These are phyloP conservation scores for Tricharina praecox DNA, from an alignment of 495 filamentous ascomycete genomes.

Conservation along the genomic window DNA sequence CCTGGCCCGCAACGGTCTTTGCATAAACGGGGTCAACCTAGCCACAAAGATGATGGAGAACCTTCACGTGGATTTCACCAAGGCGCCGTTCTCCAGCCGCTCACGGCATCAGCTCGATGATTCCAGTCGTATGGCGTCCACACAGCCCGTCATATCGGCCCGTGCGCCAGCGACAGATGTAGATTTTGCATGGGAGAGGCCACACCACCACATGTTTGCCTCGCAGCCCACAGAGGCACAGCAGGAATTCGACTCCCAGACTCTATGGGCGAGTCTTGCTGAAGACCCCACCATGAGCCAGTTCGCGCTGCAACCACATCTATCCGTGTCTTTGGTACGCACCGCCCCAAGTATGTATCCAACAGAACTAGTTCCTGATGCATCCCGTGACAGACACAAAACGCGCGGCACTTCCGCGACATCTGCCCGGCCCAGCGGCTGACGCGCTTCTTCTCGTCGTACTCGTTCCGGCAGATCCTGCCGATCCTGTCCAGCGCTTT, in stretches of 20 bases:
- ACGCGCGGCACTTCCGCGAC: constrained; percentile 71
- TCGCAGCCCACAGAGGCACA: constrained; percentile 32
- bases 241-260: constrained; percentile 19
- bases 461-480: constrained; percentile 59
- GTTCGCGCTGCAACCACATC: constrained; percentile 66
- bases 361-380: background rate
- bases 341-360: too few relatives aligned
- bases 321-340: constrained; percentile 46
- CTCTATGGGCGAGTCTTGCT: constrained; percentile 37
- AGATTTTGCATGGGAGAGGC: constrained; percentile 37
- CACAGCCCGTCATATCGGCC: constrained; percentile 59
- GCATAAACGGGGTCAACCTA: constrained; percentile 63
- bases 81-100: constrained; percentile 16
- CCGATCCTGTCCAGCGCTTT: constrained; percentile 64
- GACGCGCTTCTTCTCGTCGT: constrained; percentile 78
- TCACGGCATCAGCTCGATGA: background rate
- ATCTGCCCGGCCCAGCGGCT: constrained; percentile 58
- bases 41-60: constrained; percentile 86
- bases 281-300: constrained; percentile 87
- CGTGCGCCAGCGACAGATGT: constrained; percentile 34
- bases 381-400: constrained; percentile 48
- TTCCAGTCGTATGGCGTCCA: constrained; percentile 47
- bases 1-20: constrained; percentile 52
- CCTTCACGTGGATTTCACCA: constrained; percentile 75
- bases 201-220: constrained; percentile 30